Conservation (phyloP, 2,329 filamentous ascomycete genomes). For the Colletotrichum scovillei region DNA sequence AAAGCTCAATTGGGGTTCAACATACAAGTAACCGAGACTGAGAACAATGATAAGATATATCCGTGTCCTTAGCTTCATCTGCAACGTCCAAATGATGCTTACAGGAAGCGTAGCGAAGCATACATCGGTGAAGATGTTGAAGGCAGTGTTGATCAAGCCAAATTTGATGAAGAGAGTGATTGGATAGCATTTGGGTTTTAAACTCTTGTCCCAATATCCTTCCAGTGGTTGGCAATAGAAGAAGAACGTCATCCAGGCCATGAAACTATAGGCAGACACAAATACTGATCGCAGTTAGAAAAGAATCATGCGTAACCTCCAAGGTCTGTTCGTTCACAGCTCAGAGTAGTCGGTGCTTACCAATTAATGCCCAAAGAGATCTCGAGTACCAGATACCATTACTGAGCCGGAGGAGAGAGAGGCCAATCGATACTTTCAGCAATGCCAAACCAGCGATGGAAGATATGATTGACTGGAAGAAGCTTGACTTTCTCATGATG, state of each 20-base stretch:
- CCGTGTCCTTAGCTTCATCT: constrained; percentile 49
- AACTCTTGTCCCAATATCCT: constrained; percentile 23
- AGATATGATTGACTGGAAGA: constrained; percentile 58
- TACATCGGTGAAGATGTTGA: constrained; percentile 47
- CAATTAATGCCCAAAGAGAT: constrained; percentile 39
- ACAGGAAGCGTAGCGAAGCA: constrained; percentile 54
- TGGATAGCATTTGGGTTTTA: constrained; percentile 14
- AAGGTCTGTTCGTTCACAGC: too few relatives aligned
- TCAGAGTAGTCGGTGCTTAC: neutral
- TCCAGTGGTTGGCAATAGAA: constrained; percentile 9
- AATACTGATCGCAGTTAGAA: constrained; percentile 21
- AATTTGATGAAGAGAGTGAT: constrained; percentile 19
- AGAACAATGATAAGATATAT: constrained; percentile 49
- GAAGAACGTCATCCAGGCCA: constrained; percentile 33
- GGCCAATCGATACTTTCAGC: constrained; percentile 40
- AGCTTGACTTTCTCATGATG: constrained; percentile 54
- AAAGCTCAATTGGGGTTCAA: constrained; percentile 15
- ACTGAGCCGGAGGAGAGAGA: constrained; percentile 38
- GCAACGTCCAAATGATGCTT: constrained; percentile 52
- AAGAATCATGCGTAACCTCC: too few relatives aligned
- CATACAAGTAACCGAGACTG: constrained; percentile 28
- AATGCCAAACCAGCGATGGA: constrained; percentile 42
- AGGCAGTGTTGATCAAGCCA: constrained; percentile 11
- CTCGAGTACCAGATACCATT: constrained; percentile 40
- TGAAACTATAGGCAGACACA: constrained; percentile 38